Percentiles rank a stretch among this genome's conserved stretches.
These are phyloP conservation scores for Thymus quinquecostatus DNA, from an alignment of 257 asterid genomes.

Conservation along the genomic window DNA sequence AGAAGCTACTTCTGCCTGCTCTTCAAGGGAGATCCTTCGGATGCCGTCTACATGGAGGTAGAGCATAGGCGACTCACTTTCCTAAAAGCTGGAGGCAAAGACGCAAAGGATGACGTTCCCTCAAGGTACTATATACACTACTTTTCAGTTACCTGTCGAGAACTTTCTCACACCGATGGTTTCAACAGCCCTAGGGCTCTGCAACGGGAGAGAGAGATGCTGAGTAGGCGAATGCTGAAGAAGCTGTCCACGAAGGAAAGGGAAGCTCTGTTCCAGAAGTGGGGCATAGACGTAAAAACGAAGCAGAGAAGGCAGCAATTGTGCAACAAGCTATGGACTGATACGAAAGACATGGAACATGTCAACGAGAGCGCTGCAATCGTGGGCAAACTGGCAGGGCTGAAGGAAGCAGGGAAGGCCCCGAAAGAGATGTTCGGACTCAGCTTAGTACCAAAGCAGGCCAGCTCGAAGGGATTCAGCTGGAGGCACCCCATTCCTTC, in stretches of 20 bases:
- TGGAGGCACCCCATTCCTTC: constrained; percentile 62
- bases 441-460: constrained; percentile 57
- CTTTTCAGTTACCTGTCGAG: not conserved
- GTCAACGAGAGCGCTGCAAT: constrained; percentile 72
- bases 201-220: constrained; percentile 66
- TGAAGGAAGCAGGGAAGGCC: constrained; percentile 54
- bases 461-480: constrained; percentile 46
- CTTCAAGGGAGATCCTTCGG: constrained; percentile 84
- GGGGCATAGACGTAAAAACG: constrained; percentile 72
- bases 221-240: constrained; percentile 68
- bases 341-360: constrained; percentile 64
- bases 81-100: constrained; percentile 46
- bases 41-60: constrained; percentile 85
- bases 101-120: constrained; percentile 21
- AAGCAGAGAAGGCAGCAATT: constrained; percentile 76
- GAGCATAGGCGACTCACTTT: constrained; percentile 82
- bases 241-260: constrained; percentile 66
- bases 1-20: constrained; percentile 79
- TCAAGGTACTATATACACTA: constrained; percentile 44
- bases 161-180: not conserved
- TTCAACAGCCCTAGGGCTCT: constrained; percentile 52
- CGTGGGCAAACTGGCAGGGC: constrained; percentile 72
- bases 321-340: constrained; percentile 62
- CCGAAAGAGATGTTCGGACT: constrained; percentile 87
- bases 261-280: constrained; percentile 59